Evolutionary conservation across 2,329 filamentous ascomycete genomes (phyloP).

Genomic region (Parastagonospora nodorum): DNA sequence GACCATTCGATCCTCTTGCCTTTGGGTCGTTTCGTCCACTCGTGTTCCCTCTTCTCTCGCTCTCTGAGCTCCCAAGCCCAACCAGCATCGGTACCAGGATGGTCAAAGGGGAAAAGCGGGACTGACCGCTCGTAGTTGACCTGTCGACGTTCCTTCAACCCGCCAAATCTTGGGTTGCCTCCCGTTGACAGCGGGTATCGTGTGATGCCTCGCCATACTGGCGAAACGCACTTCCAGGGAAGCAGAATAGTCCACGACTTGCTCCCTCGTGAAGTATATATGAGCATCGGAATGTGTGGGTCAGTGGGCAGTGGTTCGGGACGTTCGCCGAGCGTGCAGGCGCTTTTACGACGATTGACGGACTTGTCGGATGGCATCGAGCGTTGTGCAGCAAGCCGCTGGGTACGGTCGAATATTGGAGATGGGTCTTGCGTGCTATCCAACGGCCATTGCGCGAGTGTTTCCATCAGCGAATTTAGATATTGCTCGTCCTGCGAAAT

Average conservation of each 20-base stretch:
- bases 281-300: slow-evolving; percentile 76
- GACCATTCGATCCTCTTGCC: slow-evolving; percentile 79
- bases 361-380: slow-evolving; percentile 76
- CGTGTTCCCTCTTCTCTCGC: slow-evolving; percentile 61
- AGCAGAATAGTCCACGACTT: slow-evolving; percentile 79
- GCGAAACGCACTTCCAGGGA: slow-evolving; percentile 86
- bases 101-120: slow-evolving; percentile 88
- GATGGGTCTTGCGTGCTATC: slow-evolving; percentile 58
- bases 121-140: slow-evolving; percentile 77
- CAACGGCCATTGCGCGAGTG: slow-evolving; percentile 70
- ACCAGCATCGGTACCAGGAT: slow-evolving; percentile 77
- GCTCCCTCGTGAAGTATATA: slow-evolving; percentile 65
- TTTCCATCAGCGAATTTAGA: slow-evolving; percentile 57
- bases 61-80: slow-evolving; percentile 76
- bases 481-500: slow-evolving; percentile 21
- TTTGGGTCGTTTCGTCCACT: slow-evolving; percentile 80
- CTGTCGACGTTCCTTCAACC: slow-evolving; percentile 78
- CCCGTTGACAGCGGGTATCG: slow-evolving; percentile 80
- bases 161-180: slow-evolving; percentile 81
- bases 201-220: slow-evolving; percentile 85
- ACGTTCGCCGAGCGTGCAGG: slow-evolving; percentile 65
- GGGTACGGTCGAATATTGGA: slow-evolving; percentile 70
- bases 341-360: slow-evolving; percentile 75
- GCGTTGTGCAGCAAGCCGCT: slow-evolving; percentile 67
- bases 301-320: slow-evolving; percentile 66